phyloP scores from a whole-genome alignment of 1,284 basidiomycete species.

The Ustilago tritici region DNA sequence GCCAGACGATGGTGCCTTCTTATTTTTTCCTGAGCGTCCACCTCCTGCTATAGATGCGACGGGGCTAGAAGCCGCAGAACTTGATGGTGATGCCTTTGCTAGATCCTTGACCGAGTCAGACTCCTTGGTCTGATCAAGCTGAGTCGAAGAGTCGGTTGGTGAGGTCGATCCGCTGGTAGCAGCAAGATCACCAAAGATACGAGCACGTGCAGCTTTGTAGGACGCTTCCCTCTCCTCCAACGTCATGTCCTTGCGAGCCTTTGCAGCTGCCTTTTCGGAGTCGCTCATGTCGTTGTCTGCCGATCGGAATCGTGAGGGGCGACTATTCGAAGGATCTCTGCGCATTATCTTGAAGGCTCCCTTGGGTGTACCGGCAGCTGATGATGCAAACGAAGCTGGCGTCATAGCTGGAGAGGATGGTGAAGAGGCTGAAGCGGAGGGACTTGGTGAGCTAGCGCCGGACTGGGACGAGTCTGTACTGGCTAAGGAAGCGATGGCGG shows the following conservation, averaged over 20 bases:
- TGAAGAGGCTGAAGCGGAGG: constrained; percentile 17
- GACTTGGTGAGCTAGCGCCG: constrained; percentile 1
- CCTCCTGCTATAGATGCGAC: constrained; percentile 20
- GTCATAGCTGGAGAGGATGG: constrained; percentile 15
- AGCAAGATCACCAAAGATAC: constrained; percentile 55
- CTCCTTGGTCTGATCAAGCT: constrained; percentile 15
- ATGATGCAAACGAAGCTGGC: constrained; percentile 1
- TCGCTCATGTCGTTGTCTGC: constrained; percentile 22
- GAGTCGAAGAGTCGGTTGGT: constrained; percentile 22
- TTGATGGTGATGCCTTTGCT: constrained; percentile 15
- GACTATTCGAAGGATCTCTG: constrained; percentile 42
- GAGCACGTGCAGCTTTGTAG: constrained; percentile 58
- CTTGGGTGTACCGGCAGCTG: constrained; percentile 15
- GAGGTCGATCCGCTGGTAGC: constrained; percentile 15
- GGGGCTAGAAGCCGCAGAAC: constrained; percentile 31
- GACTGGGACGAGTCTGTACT: not conserved
- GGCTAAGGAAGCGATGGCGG: constrained; percentile 4
- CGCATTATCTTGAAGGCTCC: constrained; percentile 54
- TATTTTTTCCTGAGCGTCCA: constrained; percentile 8
- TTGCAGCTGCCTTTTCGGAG: constrained; percentile 23
- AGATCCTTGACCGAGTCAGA: not conserved
- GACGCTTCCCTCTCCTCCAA: constrained; percentile 62
- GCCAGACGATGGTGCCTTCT: constrained; percentile 22
- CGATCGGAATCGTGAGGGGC: constrained; percentile 20
- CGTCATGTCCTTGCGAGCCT: constrained; percentile 58